Evolutionary conservation across 257 asterid genomes (phyloP).

Genomic region (Fraxinus pennsylvanica): DNA sequence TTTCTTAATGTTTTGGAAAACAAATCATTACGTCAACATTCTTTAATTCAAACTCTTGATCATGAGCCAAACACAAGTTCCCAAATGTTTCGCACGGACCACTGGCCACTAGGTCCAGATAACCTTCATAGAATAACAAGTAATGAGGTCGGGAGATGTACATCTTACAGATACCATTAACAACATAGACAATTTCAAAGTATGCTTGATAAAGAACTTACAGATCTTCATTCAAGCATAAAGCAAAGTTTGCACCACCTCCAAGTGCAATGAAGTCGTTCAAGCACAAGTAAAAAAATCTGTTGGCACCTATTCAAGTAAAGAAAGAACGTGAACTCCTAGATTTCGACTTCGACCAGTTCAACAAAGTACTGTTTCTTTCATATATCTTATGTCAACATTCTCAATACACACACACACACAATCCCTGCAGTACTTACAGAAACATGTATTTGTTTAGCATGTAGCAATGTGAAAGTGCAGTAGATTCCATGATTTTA

Average conservation of each 20-base stretch:
- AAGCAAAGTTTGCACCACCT: conserved; percentile 84
- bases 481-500: neutral
- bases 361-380: too few species aligned
- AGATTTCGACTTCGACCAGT: neutral
- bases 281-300: conserved; percentile 83
- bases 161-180: neutral
- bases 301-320: conserved; percentile 67
- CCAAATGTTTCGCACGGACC: conserved; percentile 97
- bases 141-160: neutral
- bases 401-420: neutral
- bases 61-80: conserved; percentile 79
- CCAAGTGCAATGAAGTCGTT: conserved; percentile 88
- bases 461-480: conserved; percentile 4
- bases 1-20: neutral
- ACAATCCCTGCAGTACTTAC: neutral
- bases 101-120: conserved; percentile 86
- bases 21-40: conserved; percentile 67
- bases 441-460: neutral
- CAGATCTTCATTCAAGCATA: conserved; percentile 85
- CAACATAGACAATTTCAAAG: neutral
- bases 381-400: too few species aligned
- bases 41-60: conserved; percentile 75
- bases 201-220: conserved; percentile 38
- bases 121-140: conserved; percentile 43
- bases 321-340: neutral